Evolutionary conservation across 2,329 filamentous ascomycete species (phyloP).

Genomic region (Alternaria dauci): DNA sequence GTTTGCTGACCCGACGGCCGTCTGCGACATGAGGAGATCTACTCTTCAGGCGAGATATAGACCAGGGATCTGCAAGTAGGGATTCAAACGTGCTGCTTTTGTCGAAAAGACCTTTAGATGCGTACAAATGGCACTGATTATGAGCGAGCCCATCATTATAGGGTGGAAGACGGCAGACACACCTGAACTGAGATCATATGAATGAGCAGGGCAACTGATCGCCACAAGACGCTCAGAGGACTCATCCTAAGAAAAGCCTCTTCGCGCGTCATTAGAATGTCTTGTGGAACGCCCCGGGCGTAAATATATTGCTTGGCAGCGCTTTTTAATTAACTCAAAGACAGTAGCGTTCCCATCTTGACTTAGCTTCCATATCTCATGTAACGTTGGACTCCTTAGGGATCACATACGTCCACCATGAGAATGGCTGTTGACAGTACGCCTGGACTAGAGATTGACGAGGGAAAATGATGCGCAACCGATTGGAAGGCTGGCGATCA

Average conservation of each 20-base stretch:
- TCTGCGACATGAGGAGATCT: neutral
- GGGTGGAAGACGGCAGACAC: neutral
- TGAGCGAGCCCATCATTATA: neutral
- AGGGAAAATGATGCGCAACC: no score
- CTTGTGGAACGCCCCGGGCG: neutral
- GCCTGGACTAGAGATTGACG: no score
- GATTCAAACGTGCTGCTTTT: neutral
- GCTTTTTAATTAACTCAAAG: neutral
- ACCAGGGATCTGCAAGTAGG: neutral
- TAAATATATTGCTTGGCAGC: neutral
- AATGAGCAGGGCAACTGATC: neutral
- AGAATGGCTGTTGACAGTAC: no score
- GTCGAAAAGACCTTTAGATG: neutral
- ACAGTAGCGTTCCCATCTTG: no score
- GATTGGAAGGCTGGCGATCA: no score
- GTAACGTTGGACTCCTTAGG: neutral
- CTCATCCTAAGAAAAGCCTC: neutral
- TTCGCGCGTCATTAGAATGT: no score
- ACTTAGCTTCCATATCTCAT: neutral
- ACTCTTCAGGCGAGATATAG: neutral
- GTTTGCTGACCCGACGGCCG: neutral
- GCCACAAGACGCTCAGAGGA: neutral
- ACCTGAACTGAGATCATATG: neutral
- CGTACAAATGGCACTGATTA: neutral
- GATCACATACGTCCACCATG: no score